phyloP scores from a whole-genome alignment of 1,284 basidiomycete species.

The Neolentinus lepideus region DNA sequence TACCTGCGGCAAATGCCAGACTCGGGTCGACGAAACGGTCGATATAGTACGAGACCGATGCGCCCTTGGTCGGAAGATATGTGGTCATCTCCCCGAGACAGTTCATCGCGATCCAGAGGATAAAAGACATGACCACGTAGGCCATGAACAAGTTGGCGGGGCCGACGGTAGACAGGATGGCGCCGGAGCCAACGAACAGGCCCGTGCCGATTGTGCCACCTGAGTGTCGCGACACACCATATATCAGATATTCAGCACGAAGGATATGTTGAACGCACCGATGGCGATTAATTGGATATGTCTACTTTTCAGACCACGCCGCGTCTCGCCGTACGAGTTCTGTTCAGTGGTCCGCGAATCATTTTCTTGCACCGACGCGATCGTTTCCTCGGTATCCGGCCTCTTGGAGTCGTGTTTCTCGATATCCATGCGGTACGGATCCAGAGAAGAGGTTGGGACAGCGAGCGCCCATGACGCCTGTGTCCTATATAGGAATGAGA shows the following conservation, averaged over 20 bases:
- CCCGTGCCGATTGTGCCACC: constrained; percentile 8
- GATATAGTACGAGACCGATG: not conserved
- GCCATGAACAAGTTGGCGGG: constrained; percentile 18
- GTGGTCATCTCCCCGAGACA: constrained; percentile 7
- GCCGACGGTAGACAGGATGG: constrained; percentile 10
- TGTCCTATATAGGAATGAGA: no score
- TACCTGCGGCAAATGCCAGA: not conserved
- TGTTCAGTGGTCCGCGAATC: not conserved
- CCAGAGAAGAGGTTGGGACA: no score
- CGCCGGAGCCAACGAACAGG: constrained; percentile 8
- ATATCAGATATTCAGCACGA: not conserved
- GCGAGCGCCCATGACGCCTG: no score
- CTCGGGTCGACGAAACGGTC: constrained; percentile 1
- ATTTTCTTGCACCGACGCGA: not conserved
- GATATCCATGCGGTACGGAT: not conserved
- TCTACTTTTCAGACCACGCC: not conserved
- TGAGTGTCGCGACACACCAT: not conserved
- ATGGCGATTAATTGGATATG: constrained; percentile 1
- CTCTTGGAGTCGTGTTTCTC: not conserved
- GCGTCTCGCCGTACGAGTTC: not conserved
- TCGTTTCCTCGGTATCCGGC: not conserved
- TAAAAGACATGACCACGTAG: constrained; percentile 7
- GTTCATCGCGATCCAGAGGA: constrained; percentile 7
- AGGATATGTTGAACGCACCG: not conserved
- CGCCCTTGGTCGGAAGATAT: constrained; percentile 1